Evolutionary conservation across 768 basidiomycete genomes (phyloP).

Genomic region (Xerocomellus dryophilus): DNA sequence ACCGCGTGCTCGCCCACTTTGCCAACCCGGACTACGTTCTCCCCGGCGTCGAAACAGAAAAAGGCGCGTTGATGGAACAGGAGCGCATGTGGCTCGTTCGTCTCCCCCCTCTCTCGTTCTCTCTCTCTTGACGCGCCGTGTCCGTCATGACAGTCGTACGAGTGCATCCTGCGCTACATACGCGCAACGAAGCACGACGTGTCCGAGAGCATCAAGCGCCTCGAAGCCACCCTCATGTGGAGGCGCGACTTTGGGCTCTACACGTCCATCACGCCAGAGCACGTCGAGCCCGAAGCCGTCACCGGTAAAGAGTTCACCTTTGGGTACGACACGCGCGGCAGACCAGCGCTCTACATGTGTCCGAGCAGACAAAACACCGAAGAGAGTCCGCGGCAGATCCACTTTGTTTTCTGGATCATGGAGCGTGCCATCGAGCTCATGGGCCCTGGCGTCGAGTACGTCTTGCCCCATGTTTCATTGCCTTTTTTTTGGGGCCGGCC

Average conservation of each 20-base stretch:
- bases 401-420: slow-evolving; percentile 72
- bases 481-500: not conserved
- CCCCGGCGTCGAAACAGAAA: slow-evolving; percentile 41
- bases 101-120: slow-evolving; percentile 4
- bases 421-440: slow-evolving; percentile 77
- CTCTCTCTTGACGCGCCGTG: not conserved
- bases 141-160: slow-evolving; percentile 58
- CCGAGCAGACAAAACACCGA: slow-evolving; percentile 77
- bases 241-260: slow-evolving; percentile 75
- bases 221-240: slow-evolving; percentile 77
- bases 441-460: slow-evolving; percentile 79
- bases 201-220: slow-evolving; percentile 53
- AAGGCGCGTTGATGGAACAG: slow-evolving; percentile 50
- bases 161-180: slow-evolving; percentile 73
- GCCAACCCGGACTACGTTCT: slow-evolving; percentile 48
- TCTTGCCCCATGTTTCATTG: slow-evolving; percentile 6
- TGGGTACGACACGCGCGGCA: slow-evolving; percentile 65
- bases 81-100: slow-evolving; percentile 78
- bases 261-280: slow-evolving; percentile 52
- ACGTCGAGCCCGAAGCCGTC: slow-evolving; percentile 73
- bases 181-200: slow-evolving; percentile 76
- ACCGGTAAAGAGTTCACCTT: slow-evolving; percentile 82
- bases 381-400: slow-evolving; percentile 62
- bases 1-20: slow-evolving; percentile 61
- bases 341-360: slow-evolving; percentile 68